phyloP scores from a whole-genome alignment of 2,329 filamentous ascomycete genomes.

The Aspergillus ruber region DNA sequence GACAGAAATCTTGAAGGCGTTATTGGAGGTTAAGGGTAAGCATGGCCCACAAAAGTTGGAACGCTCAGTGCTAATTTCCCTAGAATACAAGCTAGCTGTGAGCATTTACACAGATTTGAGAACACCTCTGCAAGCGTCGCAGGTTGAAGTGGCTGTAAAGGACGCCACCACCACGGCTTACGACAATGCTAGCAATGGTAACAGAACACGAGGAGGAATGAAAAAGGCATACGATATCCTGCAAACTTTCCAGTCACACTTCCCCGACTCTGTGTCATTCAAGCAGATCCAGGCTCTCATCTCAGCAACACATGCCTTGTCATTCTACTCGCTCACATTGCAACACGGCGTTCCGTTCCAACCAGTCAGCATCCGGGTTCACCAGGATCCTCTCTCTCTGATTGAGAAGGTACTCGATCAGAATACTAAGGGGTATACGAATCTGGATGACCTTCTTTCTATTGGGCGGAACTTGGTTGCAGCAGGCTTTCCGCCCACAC shows the following conservation, averaged over 20 bases:
- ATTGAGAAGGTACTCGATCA: constrained; percentile 57
- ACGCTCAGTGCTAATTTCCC: constrained; percentile 8
- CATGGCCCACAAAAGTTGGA: background rate
- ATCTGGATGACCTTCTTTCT: constrained; percentile 57
- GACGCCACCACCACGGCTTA: constrained; percentile 51
- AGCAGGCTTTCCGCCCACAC: constrained; percentile 32
- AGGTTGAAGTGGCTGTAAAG: constrained; percentile 49
- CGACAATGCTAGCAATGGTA: constrained; percentile 61
- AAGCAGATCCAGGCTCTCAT: constrained; percentile 49
- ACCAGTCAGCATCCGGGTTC: constrained; percentile 60
- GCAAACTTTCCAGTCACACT: constrained; percentile 37
- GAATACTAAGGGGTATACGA: constrained; percentile 56
- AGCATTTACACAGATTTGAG: constrained; percentile 33
- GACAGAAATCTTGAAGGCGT: constrained; percentile 50
- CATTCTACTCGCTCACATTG: constrained; percentile 58
- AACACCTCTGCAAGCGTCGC: constrained; percentile 34
- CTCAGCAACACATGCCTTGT: constrained; percentile 57
- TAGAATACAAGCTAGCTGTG: constrained; percentile 38
- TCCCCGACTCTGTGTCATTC: constrained; percentile 34
- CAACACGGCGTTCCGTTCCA: constrained; percentile 61
- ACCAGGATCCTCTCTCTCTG: constrained; percentile 53
- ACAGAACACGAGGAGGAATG: constrained; percentile 55
- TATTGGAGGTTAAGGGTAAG: constrained; percentile 44
- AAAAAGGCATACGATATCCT: constrained; percentile 54
- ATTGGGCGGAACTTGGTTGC: constrained; percentile 55